phyloP scores from a whole-genome alignment of 495 filamentous ascomycete species.

The Poronia punctata region DNA sequence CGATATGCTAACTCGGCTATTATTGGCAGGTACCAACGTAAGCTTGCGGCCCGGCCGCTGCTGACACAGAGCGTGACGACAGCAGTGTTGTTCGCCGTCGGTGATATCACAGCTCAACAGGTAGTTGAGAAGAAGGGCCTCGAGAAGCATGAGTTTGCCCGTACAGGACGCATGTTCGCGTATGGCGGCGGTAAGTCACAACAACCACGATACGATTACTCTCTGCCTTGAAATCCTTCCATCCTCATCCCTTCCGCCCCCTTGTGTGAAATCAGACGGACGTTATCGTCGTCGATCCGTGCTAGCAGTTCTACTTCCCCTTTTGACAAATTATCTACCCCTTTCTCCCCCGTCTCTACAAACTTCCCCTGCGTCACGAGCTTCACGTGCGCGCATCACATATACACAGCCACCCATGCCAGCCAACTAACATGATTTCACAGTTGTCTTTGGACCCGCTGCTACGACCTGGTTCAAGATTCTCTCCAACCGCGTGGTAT shows the following conservation, averaged over 20 bases:
- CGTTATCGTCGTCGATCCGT: not conserved
- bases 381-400: no score
- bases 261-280: not conserved
- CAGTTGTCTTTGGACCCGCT: slow-evolving; percentile 84
- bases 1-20: slow-evolving; percentile 9
- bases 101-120: slow-evolving; percentile 91
- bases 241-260: not conserved
- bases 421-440: slow-evolving; percentile 13
- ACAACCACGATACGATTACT: no score
- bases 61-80: slow-evolving; percentile 87
- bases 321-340: no score
- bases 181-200: slow-evolving; percentile 76
- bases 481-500: slow-evolving; percentile 37
- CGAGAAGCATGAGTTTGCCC: slow-evolving; percentile 69
- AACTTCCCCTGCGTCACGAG: not conserved
- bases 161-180: slow-evolving; percentile 83
- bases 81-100: slow-evolving; percentile 80
- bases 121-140: slow-evolving; percentile 75
- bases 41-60: slow-evolving; percentile 71
- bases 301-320: not conserved
- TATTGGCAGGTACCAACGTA: slow-evolving; percentile 72
- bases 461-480: slow-evolving; percentile 86
- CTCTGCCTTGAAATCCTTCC: not conserved
- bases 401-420: no score
- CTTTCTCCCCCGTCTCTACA: not conserved